These are phyloP conservation scores for Dictyostelium brefeldianum DNA, from an alignment of 78 protist species.

Conservation along the genomic window DNA sequence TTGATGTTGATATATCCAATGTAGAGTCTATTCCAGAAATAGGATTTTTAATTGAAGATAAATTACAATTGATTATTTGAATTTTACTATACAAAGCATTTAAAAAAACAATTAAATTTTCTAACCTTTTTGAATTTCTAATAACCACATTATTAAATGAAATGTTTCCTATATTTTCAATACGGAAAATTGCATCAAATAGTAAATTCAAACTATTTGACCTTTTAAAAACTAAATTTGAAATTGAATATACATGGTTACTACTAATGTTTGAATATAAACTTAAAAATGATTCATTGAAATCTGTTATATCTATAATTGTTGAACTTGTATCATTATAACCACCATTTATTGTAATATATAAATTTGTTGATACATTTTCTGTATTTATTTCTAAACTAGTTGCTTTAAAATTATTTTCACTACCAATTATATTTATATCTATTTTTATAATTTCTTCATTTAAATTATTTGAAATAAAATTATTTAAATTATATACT, in stretches of 20 bases:
- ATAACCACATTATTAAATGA: background rate
- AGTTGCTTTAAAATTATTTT: background rate
- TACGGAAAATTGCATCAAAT: background rate
- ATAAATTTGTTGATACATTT: background rate
- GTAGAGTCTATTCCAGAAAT: too few relatives aligned
- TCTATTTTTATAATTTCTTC: background rate
- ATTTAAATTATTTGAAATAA: background rate
- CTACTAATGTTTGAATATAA: background rate
- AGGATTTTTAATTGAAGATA: too few relatives aligned
- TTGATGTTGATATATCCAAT: background rate
- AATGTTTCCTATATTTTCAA: background rate
- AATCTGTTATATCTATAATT: background rate
- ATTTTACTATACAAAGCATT: too few relatives aligned
- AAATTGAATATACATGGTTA: background rate
- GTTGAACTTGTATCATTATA: background rate
- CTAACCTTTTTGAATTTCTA: too few relatives aligned
- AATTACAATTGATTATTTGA: too few relatives aligned
- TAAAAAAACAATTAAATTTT: too few relatives aligned
- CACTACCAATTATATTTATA: background rate
- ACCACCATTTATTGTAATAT: slow-evolving; percentile 1
- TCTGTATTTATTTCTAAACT: background rate
- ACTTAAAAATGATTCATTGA: background rate
- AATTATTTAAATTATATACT: background rate
- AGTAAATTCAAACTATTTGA: background rate
- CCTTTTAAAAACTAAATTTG: background rate